Base-by-base conservation (phyloP, 331 rosid genomes). In the Malus hybrid region DNA sequence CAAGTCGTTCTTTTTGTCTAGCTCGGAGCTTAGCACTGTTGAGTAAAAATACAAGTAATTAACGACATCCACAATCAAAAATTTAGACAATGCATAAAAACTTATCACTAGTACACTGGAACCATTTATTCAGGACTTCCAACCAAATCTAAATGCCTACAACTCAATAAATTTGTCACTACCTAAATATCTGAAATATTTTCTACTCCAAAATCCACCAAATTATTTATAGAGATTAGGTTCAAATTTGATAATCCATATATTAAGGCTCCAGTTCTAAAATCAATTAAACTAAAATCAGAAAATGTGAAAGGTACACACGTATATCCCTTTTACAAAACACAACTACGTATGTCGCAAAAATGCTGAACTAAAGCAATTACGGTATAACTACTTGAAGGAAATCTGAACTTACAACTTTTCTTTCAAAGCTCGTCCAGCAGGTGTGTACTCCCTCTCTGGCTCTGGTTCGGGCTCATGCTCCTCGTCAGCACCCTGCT, bases 21-120 rank as follows among this genome's bases (percentile, higher is more conserved):
- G 96, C 90, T 71, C 99, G 99, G 68, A 95, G 99, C 81, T 77
- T 95, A 73, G 90, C 84, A 85, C 99, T 95, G 96, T 82, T 66
- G 86, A 82, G 73, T 65, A 80, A 71, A 72, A 83, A 63, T 39
- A 75, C 67, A 77, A 79, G n/a, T 61, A 31, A 24, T 72, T 59
- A 59, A 59, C 16, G 31, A n/a, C 31, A 22, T 59, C 7, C 64
- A 18, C 27, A 13, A 28, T 42, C 1, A 42, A 42, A 42, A 42
- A 10, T 3, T 42, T 42, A 42, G 48, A 42, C 13, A 42, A 42
- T 3, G 13, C 48, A 42, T 10, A 42, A 42, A 42, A 42, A 10
- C 14, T 42, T 10, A 10, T 42, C 14, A 42, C 14, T 10, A 42
- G 3, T 42, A 10, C 3, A 42, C 14, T 0, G 5, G 5, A 10